Percentiles rank a stretch among this genome's conserved stretches.
Evolutionary conservation across 139 green algal genomes (phyloP).

Genomic region (Coelastrella sp.): DNA sequence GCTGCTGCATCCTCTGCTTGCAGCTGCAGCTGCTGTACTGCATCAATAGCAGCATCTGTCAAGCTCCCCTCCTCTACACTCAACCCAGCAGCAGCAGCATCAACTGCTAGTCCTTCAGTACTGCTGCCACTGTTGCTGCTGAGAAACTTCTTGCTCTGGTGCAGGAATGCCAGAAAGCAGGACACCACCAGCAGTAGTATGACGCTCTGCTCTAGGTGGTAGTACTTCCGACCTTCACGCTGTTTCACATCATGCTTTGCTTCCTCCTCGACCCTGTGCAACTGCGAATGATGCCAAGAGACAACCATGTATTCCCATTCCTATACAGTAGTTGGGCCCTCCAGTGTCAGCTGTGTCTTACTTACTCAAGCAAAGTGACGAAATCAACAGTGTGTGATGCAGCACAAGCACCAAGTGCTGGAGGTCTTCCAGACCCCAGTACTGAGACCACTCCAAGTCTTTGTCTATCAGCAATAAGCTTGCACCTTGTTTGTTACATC

Average conservation of each 20-base stretch:
- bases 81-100: not conserved
- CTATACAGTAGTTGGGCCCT: not conserved
- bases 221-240: not conserved
- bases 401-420: not conserved
- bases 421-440: not conserved
- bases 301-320: not conserved
- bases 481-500: too few relatives aligned
- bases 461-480: too few relatives aligned
- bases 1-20: not conserved
- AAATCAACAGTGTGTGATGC: not conserved
- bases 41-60: not conserved
- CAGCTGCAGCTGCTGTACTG: not conserved
- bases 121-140: not conserved
- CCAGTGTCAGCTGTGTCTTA: not conserved
- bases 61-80: not conserved
- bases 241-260: conserved; percentile 37
- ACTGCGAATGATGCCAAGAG: not conserved
- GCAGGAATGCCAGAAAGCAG: not conserved
- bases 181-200: conserved; percentile 21
- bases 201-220: conserved; percentile 5
- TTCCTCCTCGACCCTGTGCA: conserved; percentile 19
- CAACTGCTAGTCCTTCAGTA: not conserved
- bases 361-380: not conserved
- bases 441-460: too few relatives aligned
- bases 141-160: conserved; percentile 3